phyloP scores from a whole-genome alignment of 73 alveolate species.

The Paramecium caudatum region DNA sequence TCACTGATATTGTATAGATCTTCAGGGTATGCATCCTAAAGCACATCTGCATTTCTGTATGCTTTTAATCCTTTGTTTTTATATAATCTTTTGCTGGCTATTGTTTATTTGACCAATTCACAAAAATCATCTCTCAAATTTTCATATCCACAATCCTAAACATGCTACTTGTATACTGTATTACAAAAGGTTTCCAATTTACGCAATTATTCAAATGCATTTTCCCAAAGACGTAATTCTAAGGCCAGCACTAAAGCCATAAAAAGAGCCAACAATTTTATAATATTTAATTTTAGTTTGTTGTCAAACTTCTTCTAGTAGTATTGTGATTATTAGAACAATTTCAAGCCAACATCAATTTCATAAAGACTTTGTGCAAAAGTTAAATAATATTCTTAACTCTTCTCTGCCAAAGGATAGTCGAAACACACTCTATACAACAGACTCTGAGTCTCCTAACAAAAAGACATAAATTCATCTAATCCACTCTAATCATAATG shows the following conservation, averaged over 20 bases:
- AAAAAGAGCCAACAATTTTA: constrained; percentile 34
- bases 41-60: constrained; percentile 21
- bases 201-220: constrained; percentile 46
- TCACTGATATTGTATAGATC: constrained; percentile 37
- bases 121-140: constrained; percentile 65
- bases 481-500: constrained; percentile 48
- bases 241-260: constrained; percentile 31
- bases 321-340: constrained; percentile 48
- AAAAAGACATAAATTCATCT: constrained; percentile 30
- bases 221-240: constrained; percentile 61
- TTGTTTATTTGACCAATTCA: constrained; percentile 26
- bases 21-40: constrained; percentile 50
- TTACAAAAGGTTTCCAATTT: constrained; percentile 59
- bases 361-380: constrained; percentile 45
- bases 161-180: neutral
- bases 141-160: constrained; percentile 53
- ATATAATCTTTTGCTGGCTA: neutral
- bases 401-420: constrained; percentile 51
- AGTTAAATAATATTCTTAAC: constrained; percentile 58
- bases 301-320: constrained; percentile 57
- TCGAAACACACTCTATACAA: constrained; percentile 45
- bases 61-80: constrained; percentile 14
- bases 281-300: constrained; percentile 18
- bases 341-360: constrained; percentile 60
- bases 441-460: constrained; percentile 25